phyloP scores from a whole-genome alignment of 148 eudicot species.

The Polygonum aviculare region DNA sequence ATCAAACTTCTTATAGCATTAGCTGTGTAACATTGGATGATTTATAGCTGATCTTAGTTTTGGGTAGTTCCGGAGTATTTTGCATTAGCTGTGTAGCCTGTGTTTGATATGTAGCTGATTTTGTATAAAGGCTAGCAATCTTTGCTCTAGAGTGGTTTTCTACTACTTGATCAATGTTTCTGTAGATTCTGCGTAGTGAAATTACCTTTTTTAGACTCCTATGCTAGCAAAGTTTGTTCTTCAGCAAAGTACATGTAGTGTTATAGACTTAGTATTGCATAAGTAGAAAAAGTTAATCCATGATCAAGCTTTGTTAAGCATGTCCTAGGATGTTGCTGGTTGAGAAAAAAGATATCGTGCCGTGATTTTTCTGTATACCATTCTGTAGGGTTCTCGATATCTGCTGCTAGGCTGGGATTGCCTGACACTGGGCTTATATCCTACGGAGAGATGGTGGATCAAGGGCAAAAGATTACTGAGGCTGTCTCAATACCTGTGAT shows the following conservation, averaged over 20 bases:
- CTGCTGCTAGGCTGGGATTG: slow-evolving; percentile 84
- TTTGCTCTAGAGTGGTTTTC: background rate
- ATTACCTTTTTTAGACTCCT: background rate
- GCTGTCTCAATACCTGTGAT: slow-evolving; percentile 89
- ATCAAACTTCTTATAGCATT: background rate
- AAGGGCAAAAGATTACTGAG: slow-evolving; percentile 71
- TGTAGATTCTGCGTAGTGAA: background rate
- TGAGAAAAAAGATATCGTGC: background rate
- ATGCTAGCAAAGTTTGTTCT: background rate
- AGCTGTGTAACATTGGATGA: background rate
- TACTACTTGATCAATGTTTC: background rate
- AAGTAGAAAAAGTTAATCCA: background rate
- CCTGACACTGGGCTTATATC: slow-evolving; percentile 90
- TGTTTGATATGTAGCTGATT: background rate
- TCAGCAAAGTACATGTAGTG: background rate
- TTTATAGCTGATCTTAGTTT: background rate
- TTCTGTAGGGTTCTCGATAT: slow-evolving; percentile 73
- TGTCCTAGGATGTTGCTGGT: background rate
- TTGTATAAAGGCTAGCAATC: background rate
- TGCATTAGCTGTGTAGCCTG: too few species aligned
- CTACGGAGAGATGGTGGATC: slow-evolving; percentile 94
- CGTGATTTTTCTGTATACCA: slow-evolving; percentile 3
- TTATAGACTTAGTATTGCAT: background rate
- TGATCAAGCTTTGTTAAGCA: background rate
- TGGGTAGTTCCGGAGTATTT: background rate